A percentile compares a stretch with the other conserved stretches of the same genome.
phyloP scores from a whole-genome alignment of 768 basidiomycete species.

The Boletus pseudopeckii region DNA sequence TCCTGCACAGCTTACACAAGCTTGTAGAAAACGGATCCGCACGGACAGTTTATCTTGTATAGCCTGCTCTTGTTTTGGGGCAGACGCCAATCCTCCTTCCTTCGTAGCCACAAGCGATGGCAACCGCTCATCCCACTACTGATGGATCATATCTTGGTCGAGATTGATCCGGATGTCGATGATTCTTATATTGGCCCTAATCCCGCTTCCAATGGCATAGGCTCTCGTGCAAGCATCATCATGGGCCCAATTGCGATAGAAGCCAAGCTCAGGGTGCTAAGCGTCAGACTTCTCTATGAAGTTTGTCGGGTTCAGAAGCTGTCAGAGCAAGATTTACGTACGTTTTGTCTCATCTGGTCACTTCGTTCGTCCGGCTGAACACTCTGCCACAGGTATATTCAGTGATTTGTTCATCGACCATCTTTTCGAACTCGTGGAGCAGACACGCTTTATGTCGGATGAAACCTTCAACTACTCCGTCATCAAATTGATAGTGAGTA shows the following conservation, averaged over 20 bases:
- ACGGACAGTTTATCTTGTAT: slow-evolving; percentile 76
- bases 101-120: slow-evolving; percentile 83
- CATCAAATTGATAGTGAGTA: slow-evolving; percentile 85
- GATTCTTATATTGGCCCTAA: slow-evolving; percentile 47
- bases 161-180: slow-evolving; percentile 75
- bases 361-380: slow-evolving; percentile 7
- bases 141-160: slow-evolving; percentile 81
- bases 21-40: slow-evolving; percentile 77
- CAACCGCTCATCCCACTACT: slow-evolving; percentile 72
- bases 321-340: slow-evolving; percentile 73
- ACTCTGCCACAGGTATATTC: slow-evolving; percentile 58
- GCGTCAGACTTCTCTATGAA: slow-evolving; percentile 81
- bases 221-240: slow-evolving; percentile 39
- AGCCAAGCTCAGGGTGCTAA: slow-evolving; percentile 69
- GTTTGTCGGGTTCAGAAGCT: slow-evolving; percentile 89
- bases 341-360: slow-evolving; percentile 27
- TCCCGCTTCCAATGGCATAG: slow-evolving; percentile 27
- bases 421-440: slow-evolving; percentile 91
- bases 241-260: slow-evolving; percentile 67
- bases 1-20: slow-evolving; percentile 3
- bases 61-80: slow-evolving; percentile 76
- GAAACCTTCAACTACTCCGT: slow-evolving; percentile 94
- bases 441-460: slow-evolving; percentile 82
- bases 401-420: slow-evolving; percentile 81
- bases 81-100: slow-evolving; percentile 60